Conservation (phyloP, 495 filamentous ascomycete genomes). For the Pyrenopolyporus hunteri region DNA sequence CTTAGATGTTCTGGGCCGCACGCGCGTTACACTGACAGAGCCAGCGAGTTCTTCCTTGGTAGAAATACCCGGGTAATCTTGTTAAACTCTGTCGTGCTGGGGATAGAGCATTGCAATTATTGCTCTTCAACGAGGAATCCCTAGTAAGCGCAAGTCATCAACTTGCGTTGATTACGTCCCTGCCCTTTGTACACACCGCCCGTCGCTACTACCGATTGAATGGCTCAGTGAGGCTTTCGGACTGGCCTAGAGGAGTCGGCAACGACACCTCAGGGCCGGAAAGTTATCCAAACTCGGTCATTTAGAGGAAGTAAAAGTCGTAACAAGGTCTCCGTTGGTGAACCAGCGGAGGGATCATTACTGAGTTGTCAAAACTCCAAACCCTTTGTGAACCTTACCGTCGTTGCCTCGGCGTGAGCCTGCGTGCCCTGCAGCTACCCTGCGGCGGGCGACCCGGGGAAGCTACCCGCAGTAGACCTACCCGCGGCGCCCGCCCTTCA, state of each 20-base stretch:
- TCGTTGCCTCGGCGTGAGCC: background rate
- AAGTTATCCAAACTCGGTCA: background rate
- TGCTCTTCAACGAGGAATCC: background rate
- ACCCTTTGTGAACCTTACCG: background rate
- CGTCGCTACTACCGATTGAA: background rate
- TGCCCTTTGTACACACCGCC: background rate
- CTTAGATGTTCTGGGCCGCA: background rate
- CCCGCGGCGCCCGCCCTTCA: no score
- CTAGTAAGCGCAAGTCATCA: background rate
- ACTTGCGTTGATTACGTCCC: background rate
- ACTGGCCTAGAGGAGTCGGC: background rate
- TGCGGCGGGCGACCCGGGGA: no score
- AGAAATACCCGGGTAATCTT: background rate
- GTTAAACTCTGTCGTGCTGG: background rate
- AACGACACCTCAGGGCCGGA: background rate
- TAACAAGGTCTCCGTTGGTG: background rate
- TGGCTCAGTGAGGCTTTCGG: background rate
- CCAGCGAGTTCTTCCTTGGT: background rate
- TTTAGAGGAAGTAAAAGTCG: background rate
- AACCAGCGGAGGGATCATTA: background rate
- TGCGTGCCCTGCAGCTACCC: background rate
- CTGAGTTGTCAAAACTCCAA: background rate
- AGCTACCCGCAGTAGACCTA: no score
- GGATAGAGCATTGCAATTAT: background rate
- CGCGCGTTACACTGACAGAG: background rate